Base-by-base conservation (phyloP, 2,329 filamentous ascomycete species). In the Phaeosphaeriaceae sp. region DNA sequence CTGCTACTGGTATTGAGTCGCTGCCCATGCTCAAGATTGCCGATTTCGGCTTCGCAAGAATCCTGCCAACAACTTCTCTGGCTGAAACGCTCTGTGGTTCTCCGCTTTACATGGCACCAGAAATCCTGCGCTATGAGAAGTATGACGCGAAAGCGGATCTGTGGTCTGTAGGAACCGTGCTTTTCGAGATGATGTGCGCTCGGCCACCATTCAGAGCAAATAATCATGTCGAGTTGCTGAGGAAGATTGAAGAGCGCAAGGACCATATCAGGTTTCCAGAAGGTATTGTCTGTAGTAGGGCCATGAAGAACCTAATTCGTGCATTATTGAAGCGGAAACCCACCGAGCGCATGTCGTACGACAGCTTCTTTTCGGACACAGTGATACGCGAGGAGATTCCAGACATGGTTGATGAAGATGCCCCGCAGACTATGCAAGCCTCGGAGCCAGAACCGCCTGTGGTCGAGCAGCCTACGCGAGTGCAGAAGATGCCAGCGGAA, bases 31-130 rank as follows among this genome's bases (percentile, higher is more conserved):
- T 99, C 59, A 99, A 99, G 81, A 89, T 99, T 68, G 95, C 95
- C 56, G 95, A 99, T 80, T 99, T 99, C 74, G 95, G 95, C n/a
- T 99, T 99, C 75, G 95, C 95, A 55, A 89, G 95, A 55, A 92
- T 96, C 54, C 82, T 99, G 49, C 94, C 95, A 1, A 89, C 91
- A 7, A 96, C 94, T 0, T 94, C 93, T 5, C 85, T 99, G 62
- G 95, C 95, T 11, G 95, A 99, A 76, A 99, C 95, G 0, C 86
- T 99, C 0, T 99, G 95, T 77, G 95, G 95, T 19, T 98, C 95
- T 13, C 95, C 95, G 10, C 83, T 99, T 24, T 99, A 99, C 81
- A 99, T 99, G 95, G 95, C 95, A 0, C 95, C 95, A 3, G 95
- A 99, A 80, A 99, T 99, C 63, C 83, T 99, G 61, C 89, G 93